These are phyloP conservation scores for Solanum tacnaense DNA, from an alignment of 257 asterid genomes.

Conservation along the genomic window DNA sequence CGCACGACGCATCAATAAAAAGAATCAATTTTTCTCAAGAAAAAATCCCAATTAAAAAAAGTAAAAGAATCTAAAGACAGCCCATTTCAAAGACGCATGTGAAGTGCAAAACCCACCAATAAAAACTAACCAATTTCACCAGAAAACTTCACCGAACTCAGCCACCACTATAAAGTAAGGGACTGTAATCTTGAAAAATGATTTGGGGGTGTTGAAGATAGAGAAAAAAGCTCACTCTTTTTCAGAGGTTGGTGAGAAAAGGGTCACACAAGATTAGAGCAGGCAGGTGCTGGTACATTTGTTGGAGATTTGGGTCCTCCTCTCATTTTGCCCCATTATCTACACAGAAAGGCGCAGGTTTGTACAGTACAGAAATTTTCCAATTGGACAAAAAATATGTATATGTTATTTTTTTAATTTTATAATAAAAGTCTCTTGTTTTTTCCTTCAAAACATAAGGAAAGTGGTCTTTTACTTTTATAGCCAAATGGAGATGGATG, in stretches of 20 bases:
- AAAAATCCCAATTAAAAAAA: neutral
- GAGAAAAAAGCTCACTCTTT: neutral
- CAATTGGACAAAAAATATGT: neutral
- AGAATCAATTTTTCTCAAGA: neutral
- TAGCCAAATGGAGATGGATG: neutral
- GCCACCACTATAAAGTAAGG: neutral
- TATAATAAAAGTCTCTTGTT: neutral
- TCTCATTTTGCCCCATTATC: neutral
- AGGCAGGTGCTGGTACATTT: neutral
- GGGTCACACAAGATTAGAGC: neutral
- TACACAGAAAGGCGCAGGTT: neutral
- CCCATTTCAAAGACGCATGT: slow-evolving; percentile 1
- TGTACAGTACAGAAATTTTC: neutral
- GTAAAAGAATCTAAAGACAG: neutral
- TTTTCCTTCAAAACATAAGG: neutral
- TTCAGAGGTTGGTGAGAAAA: neutral
- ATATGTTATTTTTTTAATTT: neutral
- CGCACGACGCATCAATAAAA: neutral
- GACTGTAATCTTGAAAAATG: neutral
- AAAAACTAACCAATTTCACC: neutral
- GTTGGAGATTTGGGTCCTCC: neutral
- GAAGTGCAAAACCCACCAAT: slow-evolving; percentile 2
- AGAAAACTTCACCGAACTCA: neutral
- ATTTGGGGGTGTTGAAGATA: neutral
- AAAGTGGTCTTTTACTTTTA: neutral